phyloP scores from a whole-genome alignment of 352 stramenopile species.

The Aphanomyces stellatus region DNA sequence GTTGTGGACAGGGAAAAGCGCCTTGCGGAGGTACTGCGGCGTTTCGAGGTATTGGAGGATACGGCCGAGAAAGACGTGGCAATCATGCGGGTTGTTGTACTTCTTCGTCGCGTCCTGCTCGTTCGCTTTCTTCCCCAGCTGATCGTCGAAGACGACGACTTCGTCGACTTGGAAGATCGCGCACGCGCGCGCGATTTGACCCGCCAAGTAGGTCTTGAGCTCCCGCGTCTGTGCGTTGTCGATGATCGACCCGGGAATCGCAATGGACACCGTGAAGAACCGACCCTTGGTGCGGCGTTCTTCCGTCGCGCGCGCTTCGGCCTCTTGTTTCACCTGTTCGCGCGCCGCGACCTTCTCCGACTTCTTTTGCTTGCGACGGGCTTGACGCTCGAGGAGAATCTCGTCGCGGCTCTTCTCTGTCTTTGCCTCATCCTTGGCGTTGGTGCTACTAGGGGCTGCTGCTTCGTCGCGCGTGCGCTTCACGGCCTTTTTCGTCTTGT shows the following conservation, averaged over 20 bases:
- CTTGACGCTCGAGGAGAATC: constrained; percentile 14
- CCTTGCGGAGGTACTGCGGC: constrained; percentile 95
- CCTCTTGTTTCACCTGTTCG: constrained; percentile 38
- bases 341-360: constrained; percentile 67
- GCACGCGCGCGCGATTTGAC: constrained; percentile 93
- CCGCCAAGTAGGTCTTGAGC: constrained; percentile 93
- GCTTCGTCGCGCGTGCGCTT: constrained; percentile 22
- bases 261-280: constrained; percentile 93
- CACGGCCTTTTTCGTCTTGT: not conserved
- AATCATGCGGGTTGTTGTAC: constrained; percentile 59
- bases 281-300: constrained; percentile 47
- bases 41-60: constrained; percentile 98
- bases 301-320: constrained; percentile 32
- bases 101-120: constrained; percentile 25
- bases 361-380: constrained; percentile 33
- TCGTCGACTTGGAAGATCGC: constrained; percentile 98
- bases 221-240: constrained; percentile 97
- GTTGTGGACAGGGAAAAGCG: constrained; percentile 96
- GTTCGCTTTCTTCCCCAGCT: constrained; percentile 46
- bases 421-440: not conserved
- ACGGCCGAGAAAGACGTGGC: constrained; percentile 76
- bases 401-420: constrained; percentile 39
- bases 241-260: constrained; percentile 93
- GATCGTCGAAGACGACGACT: constrained; percentile 97
- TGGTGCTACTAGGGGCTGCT: constrained; percentile 16